These are phyloP conservation scores for Ogataea trehalophila DNA, from an alignment of 805 yeast genomes.

Conservation along the genomic window DNA sequence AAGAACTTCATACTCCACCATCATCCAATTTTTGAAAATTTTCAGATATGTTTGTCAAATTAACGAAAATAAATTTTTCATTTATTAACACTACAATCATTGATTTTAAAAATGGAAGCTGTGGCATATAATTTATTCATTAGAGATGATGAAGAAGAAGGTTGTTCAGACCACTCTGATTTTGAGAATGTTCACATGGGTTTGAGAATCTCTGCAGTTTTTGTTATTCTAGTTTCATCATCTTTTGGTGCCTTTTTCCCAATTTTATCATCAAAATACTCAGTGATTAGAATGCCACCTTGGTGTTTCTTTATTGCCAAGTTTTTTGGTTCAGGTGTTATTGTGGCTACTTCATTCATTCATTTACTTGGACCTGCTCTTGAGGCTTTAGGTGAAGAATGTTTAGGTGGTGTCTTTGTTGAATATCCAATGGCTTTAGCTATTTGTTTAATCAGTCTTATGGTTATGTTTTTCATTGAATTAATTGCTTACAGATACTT, in stretches of 20 bases:
- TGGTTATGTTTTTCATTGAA: constrained; percentile 45
- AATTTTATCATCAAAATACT: constrained; percentile 49
- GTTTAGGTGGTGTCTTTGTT: constrained; percentile 54
- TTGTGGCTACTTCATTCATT: constrained; percentile 72
- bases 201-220: constrained; percentile 51
- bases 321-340: constrained; percentile 78
- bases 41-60: too few relatives aligned
- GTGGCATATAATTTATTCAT: too few relatives aligned
- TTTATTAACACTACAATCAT: too few relatives aligned
- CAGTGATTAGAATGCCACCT: constrained; percentile 50
- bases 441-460: constrained; percentile 43
- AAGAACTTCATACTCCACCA: too few relatives aligned
- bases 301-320: constrained; percentile 62
- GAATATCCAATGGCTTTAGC: constrained; percentile 51
- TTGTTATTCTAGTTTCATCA: constrained; percentile 54
- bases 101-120: too few relatives aligned
- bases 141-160: too few relatives aligned
- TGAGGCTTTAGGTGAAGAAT: constrained; percentile 46
- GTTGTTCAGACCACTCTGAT: neutral
- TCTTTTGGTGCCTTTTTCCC: constrained; percentile 57
- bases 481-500: constrained; percentile 40
- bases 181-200: constrained; percentile 28
- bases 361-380: constrained; percentile 66
- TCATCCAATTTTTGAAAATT: too few relatives aligned
- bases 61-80: too few relatives aligned